phyloP scores from a whole-genome alignment of 495 filamentous ascomycete genomes.

The Penicillium macrosclerotiorum region DNA sequence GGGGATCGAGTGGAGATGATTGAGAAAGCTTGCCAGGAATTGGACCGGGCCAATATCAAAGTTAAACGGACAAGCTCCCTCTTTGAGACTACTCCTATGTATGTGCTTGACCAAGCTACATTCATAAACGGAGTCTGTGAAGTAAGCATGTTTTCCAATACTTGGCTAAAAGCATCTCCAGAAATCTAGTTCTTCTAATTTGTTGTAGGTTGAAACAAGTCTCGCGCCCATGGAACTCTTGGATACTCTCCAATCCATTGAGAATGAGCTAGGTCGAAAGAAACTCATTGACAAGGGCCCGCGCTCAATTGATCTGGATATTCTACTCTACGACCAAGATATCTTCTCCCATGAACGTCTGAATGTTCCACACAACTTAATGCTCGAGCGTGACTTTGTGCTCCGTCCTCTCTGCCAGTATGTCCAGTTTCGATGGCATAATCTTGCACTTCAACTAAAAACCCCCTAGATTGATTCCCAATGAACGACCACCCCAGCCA shows the following conservation, averaged over 20 bases:
- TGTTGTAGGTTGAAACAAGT: conserved; percentile 73
- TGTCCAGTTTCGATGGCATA: neutral
- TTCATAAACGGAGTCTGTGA: conserved; percentile 95
- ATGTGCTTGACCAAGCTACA: conserved; percentile 79
- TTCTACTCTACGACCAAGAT: conserved; percentile 79
- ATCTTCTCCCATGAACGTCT: conserved; percentile 66
- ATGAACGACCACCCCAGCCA: conserved; percentile 47
- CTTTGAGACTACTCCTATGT: conserved; percentile 97
- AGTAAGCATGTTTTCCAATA: conserved; percentile 50
- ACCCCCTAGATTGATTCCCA: conserved; percentile 58
- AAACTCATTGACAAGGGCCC: conserved; percentile 93
- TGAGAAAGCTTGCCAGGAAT: conserved; percentile 73
- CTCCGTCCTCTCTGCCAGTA: conserved; percentile 86
- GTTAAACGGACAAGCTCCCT: conserved; percentile 80
- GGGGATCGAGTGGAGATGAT: conserved; percentile 83
- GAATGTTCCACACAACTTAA: conserved; percentile 78
- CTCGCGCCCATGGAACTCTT: conserved; percentile 73
- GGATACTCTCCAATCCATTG: conserved; percentile 77
- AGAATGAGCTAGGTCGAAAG: conserved; percentile 70
- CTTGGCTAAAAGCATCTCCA: neutral
- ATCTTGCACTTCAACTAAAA: neutral
- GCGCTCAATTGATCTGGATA: conserved; percentile 90
- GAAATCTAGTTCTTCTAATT: neutral
- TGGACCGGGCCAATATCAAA: conserved; percentile 67
- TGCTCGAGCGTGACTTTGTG: conserved; percentile 92